Evolutionary conservation across 1,139 yeast genomes (phyloP).

Genomic region (Geotrichum cucujoidarum): DNA sequence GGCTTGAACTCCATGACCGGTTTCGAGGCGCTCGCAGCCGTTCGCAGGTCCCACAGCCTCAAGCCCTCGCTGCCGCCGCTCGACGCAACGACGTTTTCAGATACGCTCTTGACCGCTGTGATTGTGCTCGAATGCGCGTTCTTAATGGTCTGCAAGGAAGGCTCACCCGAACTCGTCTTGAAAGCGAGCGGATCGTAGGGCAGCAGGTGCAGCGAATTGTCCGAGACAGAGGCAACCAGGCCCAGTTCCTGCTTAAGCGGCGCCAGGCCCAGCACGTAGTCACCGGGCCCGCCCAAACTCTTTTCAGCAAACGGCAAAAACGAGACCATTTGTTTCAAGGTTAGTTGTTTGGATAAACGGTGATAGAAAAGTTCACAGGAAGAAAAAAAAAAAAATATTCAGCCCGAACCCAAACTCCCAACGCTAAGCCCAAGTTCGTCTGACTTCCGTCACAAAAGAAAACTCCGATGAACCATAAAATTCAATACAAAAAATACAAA

Average conservation of each 20-base stretch:
- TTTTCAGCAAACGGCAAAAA: constrained; percentile 21
- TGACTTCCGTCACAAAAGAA: neutral
- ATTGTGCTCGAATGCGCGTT: constrained; percentile 34
- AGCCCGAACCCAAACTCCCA: neutral
- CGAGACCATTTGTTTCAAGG: neutral
- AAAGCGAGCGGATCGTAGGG: constrained; percentile 26
- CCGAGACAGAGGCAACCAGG: constrained; percentile 45
- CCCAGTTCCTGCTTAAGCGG: constrained; percentile 37
- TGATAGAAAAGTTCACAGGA: neutral
- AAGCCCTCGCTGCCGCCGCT: constrained; percentile 54
- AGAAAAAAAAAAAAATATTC: neutral
- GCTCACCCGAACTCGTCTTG: constrained; percentile 13
- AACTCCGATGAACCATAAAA: too few relatives aligned
- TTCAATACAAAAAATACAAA: neutral
- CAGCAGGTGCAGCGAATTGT: constrained; percentile 43
- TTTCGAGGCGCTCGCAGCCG: constrained; percentile 23
- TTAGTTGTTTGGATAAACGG: neutral
- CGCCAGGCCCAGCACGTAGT: constrained; percentile 50
- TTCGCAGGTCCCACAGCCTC: constrained; percentile 63
- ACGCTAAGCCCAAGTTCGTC: too few relatives aligned
- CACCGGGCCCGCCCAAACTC: constrained; percentile 32
- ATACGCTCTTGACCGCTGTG: constrained; percentile 26
- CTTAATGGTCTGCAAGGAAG: constrained; percentile 7
- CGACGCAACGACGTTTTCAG: constrained; percentile 11
- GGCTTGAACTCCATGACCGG: constrained; percentile 26